phyloP scores from a whole-genome alignment of 176 grass and related monocot genomes.

The Secale cereale region DNA sequence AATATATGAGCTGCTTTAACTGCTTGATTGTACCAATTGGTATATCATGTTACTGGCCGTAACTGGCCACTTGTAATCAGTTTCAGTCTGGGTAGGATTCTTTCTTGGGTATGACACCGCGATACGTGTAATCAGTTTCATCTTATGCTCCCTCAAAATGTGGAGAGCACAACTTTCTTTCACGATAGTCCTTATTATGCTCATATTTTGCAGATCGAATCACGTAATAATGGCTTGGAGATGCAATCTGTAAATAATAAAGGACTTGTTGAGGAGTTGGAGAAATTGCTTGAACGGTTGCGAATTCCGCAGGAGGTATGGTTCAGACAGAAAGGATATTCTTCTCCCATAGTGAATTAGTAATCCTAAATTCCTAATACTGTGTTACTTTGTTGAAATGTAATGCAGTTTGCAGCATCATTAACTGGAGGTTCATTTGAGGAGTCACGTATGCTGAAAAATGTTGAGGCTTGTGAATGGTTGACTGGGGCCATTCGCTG shows the following conservation, averaged over 20 bases:
- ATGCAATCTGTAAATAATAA: slow-evolving; percentile 91
- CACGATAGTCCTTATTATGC: too few relatives aligned
- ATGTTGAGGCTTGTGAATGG: slow-evolving; percentile 99
- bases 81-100: background rate
- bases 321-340: slow-evolving; percentile 22
- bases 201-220: slow-evolving; percentile 75
- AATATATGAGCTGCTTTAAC: slow-evolving; percentile 16
- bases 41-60: background rate
- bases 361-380: slow-evolving; percentile 28
- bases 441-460: slow-evolving; percentile 93
- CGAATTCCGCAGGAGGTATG: slow-evolving; percentile 87
- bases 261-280: slow-evolving; percentile 82
- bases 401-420: slow-evolving; percentile 60
- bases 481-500: slow-evolving; percentile 74
- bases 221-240: slow-evolving; percentile 87
- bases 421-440: slow-evolving; percentile 93
- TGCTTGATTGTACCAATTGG: background rate
- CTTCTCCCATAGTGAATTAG: background rate
- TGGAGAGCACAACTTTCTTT: background rate
- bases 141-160: background rate
- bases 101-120: background rate
- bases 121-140: background rate
- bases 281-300: slow-evolving; percentile 73
- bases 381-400: slow-evolving; percentile 37
- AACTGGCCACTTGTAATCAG: slow-evolving; percentile 1